Percentiles rank a stretch among this genome's conserved stretches.
phyloP scores from a whole-genome alignment of 495 filamentous ascomycete genomes.

The Penicillium roqueforti region DNA sequence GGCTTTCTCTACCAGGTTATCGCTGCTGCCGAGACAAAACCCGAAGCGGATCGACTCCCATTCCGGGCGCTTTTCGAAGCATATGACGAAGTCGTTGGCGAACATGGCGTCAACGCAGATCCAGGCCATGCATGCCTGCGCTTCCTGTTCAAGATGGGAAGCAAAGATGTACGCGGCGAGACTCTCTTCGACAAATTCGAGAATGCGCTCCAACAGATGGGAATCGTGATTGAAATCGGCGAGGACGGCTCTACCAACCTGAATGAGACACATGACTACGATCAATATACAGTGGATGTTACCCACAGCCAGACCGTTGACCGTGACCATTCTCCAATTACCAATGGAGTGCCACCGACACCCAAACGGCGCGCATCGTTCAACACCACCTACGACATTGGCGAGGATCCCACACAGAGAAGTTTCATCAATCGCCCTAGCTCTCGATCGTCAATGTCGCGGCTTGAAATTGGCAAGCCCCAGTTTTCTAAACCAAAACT shows the following conservation, averaged over 20 bases:
- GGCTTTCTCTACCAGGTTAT: slow-evolving; percentile 73
- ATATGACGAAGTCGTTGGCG: slow-evolving; percentile 66
- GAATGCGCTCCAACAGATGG: slow-evolving; percentile 57
- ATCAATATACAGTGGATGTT: slow-evolving; percentile 20
- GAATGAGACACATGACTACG: slow-evolving; percentile 27
- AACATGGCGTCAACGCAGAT: slow-evolving; percentile 63
- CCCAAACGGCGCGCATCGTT: slow-evolving; percentile 53
- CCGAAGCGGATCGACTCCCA: slow-evolving; percentile 59
- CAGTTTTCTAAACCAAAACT: slow-evolving; percentile 29
- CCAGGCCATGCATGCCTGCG: slow-evolving; percentile 71
- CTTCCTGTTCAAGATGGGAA: slow-evolving; percentile 77
- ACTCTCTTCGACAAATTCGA: slow-evolving; percentile 65
- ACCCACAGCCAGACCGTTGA: slow-evolving; percentile 19
- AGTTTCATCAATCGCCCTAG: slow-evolving; percentile 39
- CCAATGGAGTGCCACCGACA: slow-evolving; percentile 26
- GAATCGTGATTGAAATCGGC: slow-evolving; percentile 63
- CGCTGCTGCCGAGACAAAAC: slow-evolving; percentile 60
- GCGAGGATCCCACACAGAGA: slow-evolving; percentile 43
- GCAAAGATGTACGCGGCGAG: slow-evolving; percentile 41
- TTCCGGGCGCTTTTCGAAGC: slow-evolving; percentile 77
- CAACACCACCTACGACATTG: slow-evolving; percentile 52
- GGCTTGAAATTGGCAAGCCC: slow-evolving; percentile 38
- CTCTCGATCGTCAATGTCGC: slow-evolving; percentile 48
- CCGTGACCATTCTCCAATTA: slow-evolving; percentile 15
- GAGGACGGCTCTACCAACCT: slow-evolving; percentile 27